Evolutionary conservation across 2,329 filamentous ascomycete genomes (phyloP).

Genomic region (Mycosphaerelloides madeirae): DNA sequence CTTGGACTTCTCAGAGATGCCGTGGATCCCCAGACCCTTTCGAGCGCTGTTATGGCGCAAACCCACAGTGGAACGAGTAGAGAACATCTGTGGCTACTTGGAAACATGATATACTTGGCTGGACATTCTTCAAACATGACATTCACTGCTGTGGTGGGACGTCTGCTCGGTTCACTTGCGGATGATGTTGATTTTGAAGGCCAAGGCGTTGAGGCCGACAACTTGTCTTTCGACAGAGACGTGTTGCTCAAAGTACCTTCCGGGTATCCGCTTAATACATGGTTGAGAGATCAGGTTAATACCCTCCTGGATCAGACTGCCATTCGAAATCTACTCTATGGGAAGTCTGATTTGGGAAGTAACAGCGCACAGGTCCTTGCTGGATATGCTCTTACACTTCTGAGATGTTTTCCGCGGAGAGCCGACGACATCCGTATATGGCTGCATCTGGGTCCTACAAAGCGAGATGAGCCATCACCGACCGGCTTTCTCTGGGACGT

Average conservation of each 20-base stretch:
- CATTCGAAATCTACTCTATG: conserved; percentile 49
- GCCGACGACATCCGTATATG: conserved; percentile 93
- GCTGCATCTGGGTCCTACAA: conserved; percentile 64
- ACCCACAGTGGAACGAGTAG: conserved; percentile 26
- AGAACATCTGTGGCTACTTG: conserved; percentile 53
- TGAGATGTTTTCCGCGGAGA: conserved; percentile 75
- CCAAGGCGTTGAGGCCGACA: conserved; percentile 27
- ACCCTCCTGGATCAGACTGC: conserved; percentile 71
- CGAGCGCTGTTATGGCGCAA: conserved; percentile 11
- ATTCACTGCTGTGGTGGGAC: conserved; percentile 54
- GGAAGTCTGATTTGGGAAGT: conserved; percentile 28
- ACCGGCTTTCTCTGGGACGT: conserved; percentile 83
- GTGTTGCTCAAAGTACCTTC: conserved; percentile 39
- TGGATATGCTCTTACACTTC: conserved; percentile 77
- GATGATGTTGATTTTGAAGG: conserved; percentile 51
- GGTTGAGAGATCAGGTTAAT: conserved; percentile 61
- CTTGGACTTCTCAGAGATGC: conserved; percentile 22
- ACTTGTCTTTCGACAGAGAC: conserved; percentile 37
- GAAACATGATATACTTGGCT: conserved; percentile 50
- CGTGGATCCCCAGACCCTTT: conserved; percentile 21
- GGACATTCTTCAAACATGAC: conserved; percentile 28
- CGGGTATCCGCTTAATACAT: conserved; percentile 34
- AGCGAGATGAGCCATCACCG: conserved; percentile 50
- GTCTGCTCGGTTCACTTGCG: conserved; percentile 53
- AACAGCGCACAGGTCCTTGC: conserved; percentile 68